A percentile compares a stretch with the other conserved stretches of the same genome.
Evolutionary conservation across 208 protist genomes (phyloP).

Genomic region (Trypanosoma congolense): DNA sequence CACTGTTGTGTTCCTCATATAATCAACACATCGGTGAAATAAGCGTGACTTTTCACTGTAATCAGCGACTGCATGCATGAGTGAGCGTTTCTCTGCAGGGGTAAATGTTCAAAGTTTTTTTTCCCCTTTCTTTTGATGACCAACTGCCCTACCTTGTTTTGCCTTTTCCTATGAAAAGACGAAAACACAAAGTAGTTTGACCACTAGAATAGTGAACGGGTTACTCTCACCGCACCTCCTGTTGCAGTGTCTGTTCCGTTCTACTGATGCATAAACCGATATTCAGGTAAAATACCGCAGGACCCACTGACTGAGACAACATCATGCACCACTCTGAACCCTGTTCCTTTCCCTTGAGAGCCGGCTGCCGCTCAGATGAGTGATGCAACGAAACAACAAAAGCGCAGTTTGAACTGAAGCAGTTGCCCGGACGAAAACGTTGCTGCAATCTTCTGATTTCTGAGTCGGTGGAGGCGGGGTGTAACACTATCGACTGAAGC

Average conservation of each 20-base stretch:
- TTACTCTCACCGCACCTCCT: background rate
- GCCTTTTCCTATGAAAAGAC: too few species aligned
- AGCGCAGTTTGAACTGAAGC: slow-evolving; percentile 23
- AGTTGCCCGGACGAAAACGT: slow-evolving; percentile 17
- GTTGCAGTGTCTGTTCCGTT: background rate
- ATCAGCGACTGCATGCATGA: too few species aligned
- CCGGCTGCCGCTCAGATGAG: background rate
- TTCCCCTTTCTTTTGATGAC: too few species aligned
- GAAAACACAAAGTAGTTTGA: too few species aligned
- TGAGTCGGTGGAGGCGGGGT: background rate
- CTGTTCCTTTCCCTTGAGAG: background rate
- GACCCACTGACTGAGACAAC: slow-evolving; percentile 27
- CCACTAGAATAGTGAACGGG: too few species aligned
- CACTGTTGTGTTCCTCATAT: too few species aligned
- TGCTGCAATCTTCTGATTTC: slow-evolving; percentile 4
- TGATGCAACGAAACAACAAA: slow-evolving; percentile 11
- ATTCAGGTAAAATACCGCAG: slow-evolving; percentile 23
- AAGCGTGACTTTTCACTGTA: too few species aligned
- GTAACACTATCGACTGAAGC: background rate
- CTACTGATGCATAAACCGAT: slow-evolving; percentile 24
- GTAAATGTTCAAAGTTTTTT: too few species aligned
- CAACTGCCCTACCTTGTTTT: too few species aligned
- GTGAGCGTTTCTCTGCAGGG: too few species aligned
- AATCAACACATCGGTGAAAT: too few species aligned
- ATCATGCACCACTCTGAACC: slow-evolving; percentile 31